Base-by-base conservation (phyloP, 495 filamentous ascomycete species). In the Durotheca rogersii region DNA sequence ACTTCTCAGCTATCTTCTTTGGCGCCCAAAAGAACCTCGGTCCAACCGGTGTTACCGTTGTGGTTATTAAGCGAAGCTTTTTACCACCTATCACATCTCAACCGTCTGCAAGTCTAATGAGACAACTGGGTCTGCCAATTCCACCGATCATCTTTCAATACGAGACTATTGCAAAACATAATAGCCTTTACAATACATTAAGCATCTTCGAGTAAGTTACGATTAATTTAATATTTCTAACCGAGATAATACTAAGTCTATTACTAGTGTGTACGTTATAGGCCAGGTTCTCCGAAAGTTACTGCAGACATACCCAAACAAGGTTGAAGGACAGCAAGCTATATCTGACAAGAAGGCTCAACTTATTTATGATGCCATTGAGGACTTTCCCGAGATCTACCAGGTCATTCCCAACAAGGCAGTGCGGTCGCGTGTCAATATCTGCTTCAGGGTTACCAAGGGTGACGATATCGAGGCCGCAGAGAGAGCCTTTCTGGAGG, bases 1-100 rank as follows among this genome's bases (percentile, higher is more conserved):
- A 69, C 16, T 88, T 81, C 67, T 81, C 82, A 7, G 64, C 80
- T 42, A 83, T 85, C 47, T 86, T 84, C 61, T 83, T 81, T 30
- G 84, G 84, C 15, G 85, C 87, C 3, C 88, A 91, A 61, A 90
- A 91, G 74, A 91, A 90, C 60, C 72, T 90, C 38, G 87, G 88
- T 38, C 76, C 77, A n/a, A 83, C 88, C 0, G 88, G 87, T 51
- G 79, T 91, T 41, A 89, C 89, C n/a, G 76, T 89, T 16, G 79
- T 84, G 2, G 83, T 93, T 37, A 73, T 93, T 51, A 77, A 79
- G 47, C 87, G 87, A 65, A 77, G 75, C 27, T 72, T 92, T 7
- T 72, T 92, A 0, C 77, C 83, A 12, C 82, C 81, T 23, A 60
- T 67, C 12, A 72, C 70, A n/a, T 67, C 70, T 12, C 72, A 72